These are phyloP conservation scores for Curvularia lunata DNA, from an alignment of 2,329 filamentous ascomycete genomes.

Conservation along the genomic window DNA sequence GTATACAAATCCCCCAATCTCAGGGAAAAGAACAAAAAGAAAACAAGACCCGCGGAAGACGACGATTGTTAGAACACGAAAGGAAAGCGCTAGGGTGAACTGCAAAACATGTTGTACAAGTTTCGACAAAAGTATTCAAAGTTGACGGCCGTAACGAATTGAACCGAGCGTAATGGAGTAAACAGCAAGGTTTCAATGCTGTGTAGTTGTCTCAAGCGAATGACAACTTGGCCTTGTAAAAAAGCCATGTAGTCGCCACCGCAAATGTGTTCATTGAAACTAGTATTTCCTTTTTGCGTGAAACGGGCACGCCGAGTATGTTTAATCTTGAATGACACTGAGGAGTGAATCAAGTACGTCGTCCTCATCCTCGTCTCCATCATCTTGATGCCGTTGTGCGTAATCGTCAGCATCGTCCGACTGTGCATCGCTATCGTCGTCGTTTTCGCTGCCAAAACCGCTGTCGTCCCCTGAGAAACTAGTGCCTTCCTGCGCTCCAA, in stretches of 20 bases:
- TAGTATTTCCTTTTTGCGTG: neutral
- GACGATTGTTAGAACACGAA: neutral
- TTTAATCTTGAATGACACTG: conserved; percentile 28
- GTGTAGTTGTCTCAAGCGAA: too few species aligned
- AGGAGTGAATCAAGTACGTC: conserved; percentile 34
- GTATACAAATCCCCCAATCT: conserved; percentile 8
- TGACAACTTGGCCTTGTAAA: too few species aligned
- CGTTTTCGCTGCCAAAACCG: conserved; percentile 40
- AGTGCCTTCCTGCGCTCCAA: conserved; percentile 38
- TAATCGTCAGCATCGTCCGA: conserved; percentile 18
- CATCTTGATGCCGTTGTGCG: conserved; percentile 16
- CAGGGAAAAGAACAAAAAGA: neutral
- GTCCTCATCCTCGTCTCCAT: conserved; percentile 23
- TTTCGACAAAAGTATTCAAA: too few species aligned
- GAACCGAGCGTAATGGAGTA: too few species aligned
- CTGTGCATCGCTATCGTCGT: conserved; percentile 23
- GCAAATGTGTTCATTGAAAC: too few species aligned
- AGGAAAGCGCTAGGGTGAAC: neutral
- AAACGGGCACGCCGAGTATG: neutral
- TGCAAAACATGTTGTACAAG: neutral
- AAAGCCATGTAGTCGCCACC: too few species aligned
- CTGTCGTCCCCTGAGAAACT: conserved; percentile 47
- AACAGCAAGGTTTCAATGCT: too few species aligned
- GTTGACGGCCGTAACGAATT: too few species aligned
- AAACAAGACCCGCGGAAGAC: neutral